Percentiles rank a stretch among this genome's conserved stretches.
Evolutionary conservation across 73 alveolate species (phyloP).

Genomic region (Blepharisma japonicum): DNA sequence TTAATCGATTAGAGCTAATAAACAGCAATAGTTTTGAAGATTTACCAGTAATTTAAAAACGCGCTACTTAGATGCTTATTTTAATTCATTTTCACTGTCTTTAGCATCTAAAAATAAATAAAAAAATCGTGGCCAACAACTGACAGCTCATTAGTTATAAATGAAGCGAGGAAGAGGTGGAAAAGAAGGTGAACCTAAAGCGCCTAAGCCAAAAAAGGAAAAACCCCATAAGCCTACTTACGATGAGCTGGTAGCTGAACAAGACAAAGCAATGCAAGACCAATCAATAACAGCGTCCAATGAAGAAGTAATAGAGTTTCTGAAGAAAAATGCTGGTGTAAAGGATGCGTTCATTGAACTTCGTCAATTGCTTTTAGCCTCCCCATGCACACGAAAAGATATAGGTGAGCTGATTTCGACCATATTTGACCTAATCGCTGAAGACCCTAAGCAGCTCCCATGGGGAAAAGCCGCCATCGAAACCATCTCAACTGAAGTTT

Average conservation of each 20-base stretch:
- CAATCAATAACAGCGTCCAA: conserved; percentile 13
- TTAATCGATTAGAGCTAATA: too few species aligned
- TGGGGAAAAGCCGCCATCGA: conserved; percentile 32
- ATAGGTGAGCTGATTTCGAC: neutral
- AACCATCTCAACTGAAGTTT: conserved; percentile 36
- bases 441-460: neutral
- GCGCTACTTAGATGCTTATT: too few species aligned
- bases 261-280: conserved; percentile 39
- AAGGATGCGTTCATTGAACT: neutral
- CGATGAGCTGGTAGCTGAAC: conserved; percentile 48
- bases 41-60: too few species aligned
- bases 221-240: conserved; percentile 39
- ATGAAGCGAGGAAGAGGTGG: too few species aligned
- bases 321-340: neutral
- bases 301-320: neutral
- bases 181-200: too few species aligned
- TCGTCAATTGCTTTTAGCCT: neutral
- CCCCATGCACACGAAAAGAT: neutral
- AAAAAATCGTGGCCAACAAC: too few species aligned
- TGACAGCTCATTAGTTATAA: too few species aligned
- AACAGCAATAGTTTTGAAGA: too few species aligned
- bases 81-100: too few species aligned
- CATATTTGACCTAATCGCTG: neutral
- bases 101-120: too few species aligned
- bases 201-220: neutral